These are phyloP conservation scores for Magnusiomyces suaveolens DNA, from an alignment of 1,139 yeast genomes.

Conservation along the genomic window DNA sequence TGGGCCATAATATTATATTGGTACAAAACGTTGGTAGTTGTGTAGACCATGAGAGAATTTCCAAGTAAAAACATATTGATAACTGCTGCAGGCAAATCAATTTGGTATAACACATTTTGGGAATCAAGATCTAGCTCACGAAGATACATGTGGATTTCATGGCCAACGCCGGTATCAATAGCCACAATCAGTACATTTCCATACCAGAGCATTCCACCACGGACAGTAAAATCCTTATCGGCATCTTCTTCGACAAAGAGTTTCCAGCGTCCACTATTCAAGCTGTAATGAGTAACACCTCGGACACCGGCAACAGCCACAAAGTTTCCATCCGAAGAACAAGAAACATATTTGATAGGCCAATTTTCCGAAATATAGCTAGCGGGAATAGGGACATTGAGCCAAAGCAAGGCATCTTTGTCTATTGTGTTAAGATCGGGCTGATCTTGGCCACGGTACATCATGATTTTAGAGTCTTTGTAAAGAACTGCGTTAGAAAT, in stretches of 20 bases:
- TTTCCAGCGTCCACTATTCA: conserved; percentile 36
- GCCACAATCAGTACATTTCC: conserved; percentile 33
- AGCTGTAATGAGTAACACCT: conserved; percentile 36
- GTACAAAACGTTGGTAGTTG: conserved; percentile 26
- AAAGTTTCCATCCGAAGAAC: conserved; percentile 35
- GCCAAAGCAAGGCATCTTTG: conserved; percentile 34
- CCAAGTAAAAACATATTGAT: conserved; percentile 25
- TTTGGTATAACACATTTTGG: conserved; percentile 21
- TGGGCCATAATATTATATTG: conserved; percentile 22
- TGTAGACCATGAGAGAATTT: conserved; percentile 30
- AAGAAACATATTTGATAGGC: conserved; percentile 33
- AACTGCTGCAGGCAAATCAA: conserved; percentile 25
- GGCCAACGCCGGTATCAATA: conserved; percentile 26
- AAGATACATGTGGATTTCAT: conserved; percentile 31
- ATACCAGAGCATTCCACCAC: conserved; percentile 39
- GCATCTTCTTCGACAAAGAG: conserved; percentile 30
- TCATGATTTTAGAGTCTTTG: conserved; percentile 31
- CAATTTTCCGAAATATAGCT: conserved; percentile 35
- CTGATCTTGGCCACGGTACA: conserved; percentile 35
- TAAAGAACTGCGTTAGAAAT: conserved; percentile 31
- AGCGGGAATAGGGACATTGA: conserved; percentile 33
- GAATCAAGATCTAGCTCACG: conserved; percentile 31
- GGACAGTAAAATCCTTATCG: conserved; percentile 33
- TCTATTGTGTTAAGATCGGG: conserved; percentile 33
- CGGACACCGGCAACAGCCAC: conserved; percentile 37